Evolutionary conservation across 108 stramenopile genomes (phyloP), one percentile per base, ranked within the genome.

Genomic region (Discostella pseudostelligera): DNA sequence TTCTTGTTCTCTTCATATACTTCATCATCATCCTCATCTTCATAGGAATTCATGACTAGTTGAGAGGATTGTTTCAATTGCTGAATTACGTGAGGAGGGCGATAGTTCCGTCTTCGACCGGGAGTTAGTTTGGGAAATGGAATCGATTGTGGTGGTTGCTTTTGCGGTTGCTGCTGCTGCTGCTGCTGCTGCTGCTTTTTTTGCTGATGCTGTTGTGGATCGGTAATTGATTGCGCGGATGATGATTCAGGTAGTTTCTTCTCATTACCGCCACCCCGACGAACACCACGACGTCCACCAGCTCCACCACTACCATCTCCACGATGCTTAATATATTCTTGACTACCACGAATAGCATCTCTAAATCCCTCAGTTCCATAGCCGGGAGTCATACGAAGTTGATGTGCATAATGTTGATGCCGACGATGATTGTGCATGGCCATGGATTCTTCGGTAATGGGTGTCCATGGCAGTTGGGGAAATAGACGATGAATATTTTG

Each of bases 271-370:
- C 55, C 26, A 17, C 12, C 16, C n/a, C n/a, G n/a, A n/a, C n/a
- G n/a, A n/a, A n/a, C n/a, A 17, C 55, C 26, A 13, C 24, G 8
- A 28, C 26, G 24, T 1, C 24, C 26, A 28, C 26, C 55, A 29
- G 24, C 35, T 9, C 26, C 55, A 8, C 26, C 12, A 19, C 32
- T 1, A 35, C 35, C 7, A 32, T 14, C 45, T 8, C 53, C 67
- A 32, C 66, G 39, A 21, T 45, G 57, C 35, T 54, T 25, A 21
- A 76, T 59, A 25, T 76, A 76, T 42, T 61, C 67, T 37, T 69
- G 62, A 26, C 67, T 46, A 16, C 75, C 75, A n/a, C 75, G 56
- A 37, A 60, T 46, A 21, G 75, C 67, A 29, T 76, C 75, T 13
- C 75, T 62, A 48, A 76, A 76, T 47, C 62, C 62, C 40, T 76